Percentiles rank a stretch among this genome's conserved stretches.
Evolutionary conservation across 2,329 filamentous ascomycete species (phyloP).

Genomic region (Diplodia scrobiculata): DNA sequence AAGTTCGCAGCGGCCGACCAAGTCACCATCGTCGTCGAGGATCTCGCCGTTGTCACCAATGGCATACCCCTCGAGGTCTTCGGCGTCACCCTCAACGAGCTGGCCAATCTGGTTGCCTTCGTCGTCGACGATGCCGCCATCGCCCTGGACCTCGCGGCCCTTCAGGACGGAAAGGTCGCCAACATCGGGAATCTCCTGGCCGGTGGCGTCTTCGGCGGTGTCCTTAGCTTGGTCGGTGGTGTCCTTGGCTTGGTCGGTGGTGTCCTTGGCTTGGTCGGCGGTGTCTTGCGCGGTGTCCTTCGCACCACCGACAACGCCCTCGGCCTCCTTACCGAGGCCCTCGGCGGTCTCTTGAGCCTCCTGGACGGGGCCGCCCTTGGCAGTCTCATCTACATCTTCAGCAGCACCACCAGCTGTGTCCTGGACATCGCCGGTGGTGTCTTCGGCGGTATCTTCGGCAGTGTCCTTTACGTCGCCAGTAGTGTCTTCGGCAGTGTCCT

Average conservation of each 20-base stretch:
- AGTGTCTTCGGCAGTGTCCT: conserved; percentile 41
- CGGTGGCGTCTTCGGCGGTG: conserved; percentile 33
- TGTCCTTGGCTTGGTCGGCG: conserved; percentile 29
- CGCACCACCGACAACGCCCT: conserved; percentile 30
- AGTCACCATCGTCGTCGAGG: conserved; percentile 57
- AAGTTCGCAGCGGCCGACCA: conserved; percentile 57
- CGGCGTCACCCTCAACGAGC: conserved; percentile 56
- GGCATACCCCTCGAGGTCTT: conserved; percentile 55
- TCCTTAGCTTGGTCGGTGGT: conserved; percentile 33
- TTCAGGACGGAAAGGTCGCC: conserved; percentile 53
- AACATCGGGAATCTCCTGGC: conserved; percentile 43
- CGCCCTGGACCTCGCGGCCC: conserved; percentile 57
- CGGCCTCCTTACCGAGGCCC: conserved; percentile 24
- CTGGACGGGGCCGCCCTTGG: conserved; percentile 35
- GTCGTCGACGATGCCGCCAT: conserved; percentile 56
- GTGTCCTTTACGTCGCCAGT: conserved; percentile 33
- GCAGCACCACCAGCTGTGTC: conserved; percentile 39
- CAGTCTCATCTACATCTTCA: conserved; percentile 41
- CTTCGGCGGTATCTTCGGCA: conserved; percentile 35
- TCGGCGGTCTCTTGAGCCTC: conserved; percentile 34
- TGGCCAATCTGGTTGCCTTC: conserved; percentile 54
- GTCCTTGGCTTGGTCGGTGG: conserved; percentile 26
- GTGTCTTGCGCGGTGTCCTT: conserved; percentile 34
- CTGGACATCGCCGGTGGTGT: conserved; percentile 34
- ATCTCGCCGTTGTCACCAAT: conserved; percentile 60